Evolutionary conservation across 768 basidiomycete genomes (phyloP).

Genomic region (Trametes coccinea): DNA sequence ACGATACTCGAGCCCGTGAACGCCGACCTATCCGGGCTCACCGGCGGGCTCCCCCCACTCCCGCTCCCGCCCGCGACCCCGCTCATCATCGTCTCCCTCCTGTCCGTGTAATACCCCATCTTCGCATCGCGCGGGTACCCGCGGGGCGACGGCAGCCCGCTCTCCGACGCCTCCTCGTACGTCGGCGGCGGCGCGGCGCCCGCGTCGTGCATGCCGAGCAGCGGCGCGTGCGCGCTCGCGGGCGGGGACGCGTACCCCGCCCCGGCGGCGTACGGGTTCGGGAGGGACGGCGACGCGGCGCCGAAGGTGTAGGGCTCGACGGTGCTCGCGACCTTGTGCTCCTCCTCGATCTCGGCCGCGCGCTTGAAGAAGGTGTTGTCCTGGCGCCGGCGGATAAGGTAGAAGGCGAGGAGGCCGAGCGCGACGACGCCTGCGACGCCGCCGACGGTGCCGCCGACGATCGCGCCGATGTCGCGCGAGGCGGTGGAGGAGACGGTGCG

Average conservation of each 20-base stretch:
- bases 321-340: constrained; percentile 27
- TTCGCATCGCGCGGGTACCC: constrained; percentile 14
- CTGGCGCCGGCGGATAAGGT: constrained; percentile 28
- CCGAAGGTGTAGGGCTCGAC: constrained; percentile 30
- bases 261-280: background rate
- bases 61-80: background rate
- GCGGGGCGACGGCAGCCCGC: constrained; percentile 2
- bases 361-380: constrained; percentile 24
- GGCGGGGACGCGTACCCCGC: background rate
- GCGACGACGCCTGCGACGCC: constrained; percentile 30
- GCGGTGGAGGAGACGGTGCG: constrained; percentile 16
- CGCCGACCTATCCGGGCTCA: constrained; percentile 11
- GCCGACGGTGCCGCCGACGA: constrained; percentile 34
- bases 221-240: constrained; percentile 15
- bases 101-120: constrained; percentile 1
- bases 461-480: constrained; percentile 30
- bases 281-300: constrained; percentile 2
- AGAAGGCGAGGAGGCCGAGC: constrained; percentile 30
- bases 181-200: constrained; percentile 23
- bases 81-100: constrained; percentile 10
- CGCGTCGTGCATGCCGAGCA: constrained; percentile 17
- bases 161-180: constrained; percentile 28
- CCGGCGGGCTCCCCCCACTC: constrained; percentile 1
- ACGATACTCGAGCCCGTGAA: constrained; percentile 10
- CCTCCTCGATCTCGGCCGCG: constrained; percentile 25